Percentiles rank a stretch among this genome's conserved stretches.
These are phyloP conservation scores for Maudiozyma serrabonitensis DNA, from an alignment of 805 yeast species.

Conservation along the genomic window DNA sequence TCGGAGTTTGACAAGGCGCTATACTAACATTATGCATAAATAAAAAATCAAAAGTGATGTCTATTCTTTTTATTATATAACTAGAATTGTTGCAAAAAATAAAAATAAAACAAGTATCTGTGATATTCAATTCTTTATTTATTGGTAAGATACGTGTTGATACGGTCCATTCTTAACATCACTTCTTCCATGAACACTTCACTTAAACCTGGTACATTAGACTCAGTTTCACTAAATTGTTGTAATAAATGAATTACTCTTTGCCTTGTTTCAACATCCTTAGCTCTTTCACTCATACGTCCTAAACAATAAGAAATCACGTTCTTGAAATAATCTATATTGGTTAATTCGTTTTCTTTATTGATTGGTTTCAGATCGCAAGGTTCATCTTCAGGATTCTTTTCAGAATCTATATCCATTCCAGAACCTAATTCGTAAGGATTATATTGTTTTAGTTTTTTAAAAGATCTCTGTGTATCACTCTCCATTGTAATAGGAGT, in stretches of 20 bases:
- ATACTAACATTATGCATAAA: not conserved
- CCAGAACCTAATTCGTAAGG: conserved; percentile 13
- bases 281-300: conserved; percentile 44
- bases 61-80: no score
- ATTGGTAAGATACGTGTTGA: conserved; percentile 13
- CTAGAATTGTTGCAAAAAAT: no score
- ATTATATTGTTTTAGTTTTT: conserved; percentile 1
- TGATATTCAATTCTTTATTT: not conserved
- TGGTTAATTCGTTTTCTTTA: conserved; percentile 5
- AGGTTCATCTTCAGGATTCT: conserved; percentile 6
- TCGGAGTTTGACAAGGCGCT: not conserved
- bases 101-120: not conserved
- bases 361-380: not conserved
- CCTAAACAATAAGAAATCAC: conserved; percentile 37
- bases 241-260: conserved; percentile 37
- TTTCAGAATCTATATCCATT: conserved; percentile 10
- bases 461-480: conserved; percentile 14
- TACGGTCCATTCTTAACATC: conserved; percentile 30
- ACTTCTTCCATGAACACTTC: conserved; percentile 62
- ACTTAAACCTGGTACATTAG: conserved; percentile 50
- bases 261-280: conserved; percentile 36
- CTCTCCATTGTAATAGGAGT: conserved; percentile 14
- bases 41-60: not conserved
- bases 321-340: conserved; percentile 32
- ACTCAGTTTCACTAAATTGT: conserved; percentile 38